Percentiles rank a stretch among this genome's conserved stretches.
phyloP scores from a whole-genome alignment of 2,329 filamentous ascomycete genomes.

The Arthroderma sp. region DNA sequence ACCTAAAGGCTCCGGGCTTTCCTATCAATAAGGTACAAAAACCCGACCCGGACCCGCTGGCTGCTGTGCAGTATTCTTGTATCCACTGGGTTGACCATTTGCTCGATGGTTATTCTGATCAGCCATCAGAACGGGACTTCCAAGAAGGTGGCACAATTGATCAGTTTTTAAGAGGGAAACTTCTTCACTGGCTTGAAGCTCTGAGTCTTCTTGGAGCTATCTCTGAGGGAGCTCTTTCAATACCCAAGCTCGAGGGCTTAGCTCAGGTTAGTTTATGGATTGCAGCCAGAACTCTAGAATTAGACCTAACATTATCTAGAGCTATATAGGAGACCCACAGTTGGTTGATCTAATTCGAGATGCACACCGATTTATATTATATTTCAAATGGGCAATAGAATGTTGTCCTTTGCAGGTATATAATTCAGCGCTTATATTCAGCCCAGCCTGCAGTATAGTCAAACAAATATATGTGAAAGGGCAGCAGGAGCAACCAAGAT shows the following conservation, averaged over 20 bases:
- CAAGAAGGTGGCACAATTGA: not conserved
- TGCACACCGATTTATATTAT: not conserved
- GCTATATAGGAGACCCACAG: not conserved
- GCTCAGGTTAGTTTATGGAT: not conserved
- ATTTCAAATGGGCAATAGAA: not conserved
- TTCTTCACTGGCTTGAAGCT: slow-evolving; percentile 5
- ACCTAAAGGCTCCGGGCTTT: not conserved
- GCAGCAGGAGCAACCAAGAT: not conserved
- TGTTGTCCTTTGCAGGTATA: not conserved
- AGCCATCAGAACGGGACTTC: too few species aligned
- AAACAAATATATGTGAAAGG: not conserved
- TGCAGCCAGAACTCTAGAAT: not conserved
- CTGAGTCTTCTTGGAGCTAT: slow-evolving; percentile 15
- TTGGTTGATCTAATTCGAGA: not conserved
- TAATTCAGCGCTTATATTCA: not conserved
- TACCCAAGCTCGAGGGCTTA: slow-evolving; percentile 1
- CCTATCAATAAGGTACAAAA: not conserved
- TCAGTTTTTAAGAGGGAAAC: not conserved
- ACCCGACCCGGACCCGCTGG: not conserved
- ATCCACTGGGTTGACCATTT: not conserved
- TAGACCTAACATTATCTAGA: not conserved
- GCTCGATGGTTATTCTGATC: too few species aligned
- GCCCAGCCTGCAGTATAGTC: not conserved
- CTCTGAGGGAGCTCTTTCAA: slow-evolving; percentile 13
- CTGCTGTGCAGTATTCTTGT: not conserved